phyloP scores from a whole-genome alignment of 345 rosid species.

The Euphorbia peplus region DNA sequence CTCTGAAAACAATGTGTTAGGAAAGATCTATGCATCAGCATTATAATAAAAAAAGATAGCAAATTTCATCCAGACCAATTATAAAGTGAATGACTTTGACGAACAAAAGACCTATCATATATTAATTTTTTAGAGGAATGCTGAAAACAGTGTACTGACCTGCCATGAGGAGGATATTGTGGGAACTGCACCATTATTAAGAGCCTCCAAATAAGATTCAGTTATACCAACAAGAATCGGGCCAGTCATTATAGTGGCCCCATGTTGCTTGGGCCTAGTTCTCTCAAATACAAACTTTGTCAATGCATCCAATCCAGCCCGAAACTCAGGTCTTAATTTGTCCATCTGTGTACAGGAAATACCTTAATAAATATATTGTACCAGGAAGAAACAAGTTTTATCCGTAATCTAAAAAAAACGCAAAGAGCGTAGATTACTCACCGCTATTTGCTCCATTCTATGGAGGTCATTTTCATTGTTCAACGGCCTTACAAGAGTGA shows the following conservation, averaged over 20 bases:
- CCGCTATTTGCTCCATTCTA: slow-evolving; percentile 78
- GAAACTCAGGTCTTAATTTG: slow-evolving; percentile 77
- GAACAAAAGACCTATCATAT: not conserved
- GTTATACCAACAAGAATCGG: slow-evolving; percentile 89
- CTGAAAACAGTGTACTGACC: slow-evolving; percentile 45
- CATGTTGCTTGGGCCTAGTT: slow-evolving; percentile 94
- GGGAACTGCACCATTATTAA: slow-evolving; percentile 97
- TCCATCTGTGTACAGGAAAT: slow-evolving; percentile 51
- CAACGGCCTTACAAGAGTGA: slow-evolving; percentile 85
- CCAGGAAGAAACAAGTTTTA: not conserved
- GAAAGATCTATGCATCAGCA: not conserved
- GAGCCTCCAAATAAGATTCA: slow-evolving; percentile 86
- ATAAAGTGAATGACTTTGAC: too few relatives aligned
- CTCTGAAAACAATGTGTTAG: slow-evolving; percentile 45
- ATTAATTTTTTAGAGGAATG: not conserved
- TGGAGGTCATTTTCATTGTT: slow-evolving; percentile 86
- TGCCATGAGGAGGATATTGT: slow-evolving; percentile 98
- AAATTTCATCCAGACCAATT: too few relatives aligned
- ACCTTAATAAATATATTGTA: not conserved
- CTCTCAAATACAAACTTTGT: slow-evolving; percentile 96
- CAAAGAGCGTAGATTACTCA: slow-evolving; percentile 35
- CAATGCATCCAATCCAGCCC: slow-evolving; percentile 82
- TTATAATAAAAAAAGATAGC: too few relatives aligned
- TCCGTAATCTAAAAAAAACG: not conserved
- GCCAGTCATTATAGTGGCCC: slow-evolving; percentile 86